A percentile compares a stretch with the other conserved stretches of the same genome.
Conservation (phyloP, 169 alveolate species). For the Plasmodium vivax region DNA sequence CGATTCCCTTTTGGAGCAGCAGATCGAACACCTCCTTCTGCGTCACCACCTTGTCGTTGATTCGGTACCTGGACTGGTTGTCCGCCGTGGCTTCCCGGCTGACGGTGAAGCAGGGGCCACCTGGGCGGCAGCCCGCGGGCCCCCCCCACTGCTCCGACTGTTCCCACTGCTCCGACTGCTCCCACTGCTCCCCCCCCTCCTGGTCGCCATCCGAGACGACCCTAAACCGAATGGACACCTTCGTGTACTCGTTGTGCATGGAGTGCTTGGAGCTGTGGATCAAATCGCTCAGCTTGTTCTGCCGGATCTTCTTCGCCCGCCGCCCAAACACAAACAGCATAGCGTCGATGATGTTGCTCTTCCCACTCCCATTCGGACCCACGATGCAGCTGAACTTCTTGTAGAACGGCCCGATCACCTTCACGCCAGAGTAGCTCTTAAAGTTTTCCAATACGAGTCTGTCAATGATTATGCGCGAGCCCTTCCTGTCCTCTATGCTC, state of each 20-base stretch:
- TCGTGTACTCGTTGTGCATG: constrained; percentile 85
- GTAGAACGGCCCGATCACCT: constrained; percentile 95
- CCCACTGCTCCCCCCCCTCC: not conserved
- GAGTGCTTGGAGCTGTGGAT: constrained; percentile 94
- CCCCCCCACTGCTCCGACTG: not conserved
- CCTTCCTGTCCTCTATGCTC: not conserved
- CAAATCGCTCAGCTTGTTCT: constrained; percentile 93
- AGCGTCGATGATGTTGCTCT: constrained; percentile 99
- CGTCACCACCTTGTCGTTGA: constrained; percentile 90
- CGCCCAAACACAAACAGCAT: constrained; percentile 98
- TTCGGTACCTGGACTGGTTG: constrained; percentile 83
- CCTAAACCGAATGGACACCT: constrained; percentile 93
- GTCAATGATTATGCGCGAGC: constrained; percentile 88
- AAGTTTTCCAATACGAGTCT: constrained; percentile 94
- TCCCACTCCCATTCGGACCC: constrained; percentile 99
- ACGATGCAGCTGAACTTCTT: constrained; percentile 93
- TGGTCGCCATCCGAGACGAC: constrained; percentile 86
- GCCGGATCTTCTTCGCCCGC: constrained; percentile 97
- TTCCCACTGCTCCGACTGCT: not conserved
- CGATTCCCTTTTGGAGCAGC: constrained; percentile 94
- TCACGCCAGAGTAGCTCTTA: constrained; percentile 95
- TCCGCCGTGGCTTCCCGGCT: constrained; percentile 83
- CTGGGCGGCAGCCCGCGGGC: not conserved
- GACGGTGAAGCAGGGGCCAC: constrained; percentile 50
- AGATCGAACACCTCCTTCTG: constrained; percentile 92